Evolutionary conservation across 1,284 basidiomycete species (phyloP), one percentile per base, ranked within the genome.

Genomic region (Pterula multifida): DNA sequence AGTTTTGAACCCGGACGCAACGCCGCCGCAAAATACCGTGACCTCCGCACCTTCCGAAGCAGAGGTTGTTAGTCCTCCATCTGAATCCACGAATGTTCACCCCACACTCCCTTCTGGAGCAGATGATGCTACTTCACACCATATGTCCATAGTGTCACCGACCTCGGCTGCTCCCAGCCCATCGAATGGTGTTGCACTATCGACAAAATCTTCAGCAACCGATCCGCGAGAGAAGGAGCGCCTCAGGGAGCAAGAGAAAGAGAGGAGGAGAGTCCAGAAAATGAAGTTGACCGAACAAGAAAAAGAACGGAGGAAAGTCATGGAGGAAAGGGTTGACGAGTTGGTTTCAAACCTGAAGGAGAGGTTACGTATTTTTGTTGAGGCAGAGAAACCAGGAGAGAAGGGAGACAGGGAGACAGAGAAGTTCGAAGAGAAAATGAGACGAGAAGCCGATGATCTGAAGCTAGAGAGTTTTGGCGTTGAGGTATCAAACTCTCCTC

Each of bases 391-490:
- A 50, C 94, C 95, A 1, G 94, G 93, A 4, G 89, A 81, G 19
- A 78, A 79, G 55, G 83, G 87, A 52, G 95, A 98, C 62, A 69
- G 81, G 0, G 95, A 98, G 69, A 90, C 88, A 3, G 65, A 67
- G 52, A 72, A 74, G 19, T 95, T 94, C 61, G 82, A 88, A 64
- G 72, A 75, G 49, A 81, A 76, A 65, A 90, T 97, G 65, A 76
- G 69, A 61, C 72, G 78, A 44, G 96, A 99, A 66, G 92, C 91
- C 1, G 92, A 97, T 56, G 96, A 99, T 69, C 66, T 99, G 60
- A 98, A 98, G 72, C 69, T 98, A 52, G 96, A 99, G 71, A 95
- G 91, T 57, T 99, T 99, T 65, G 96, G 96, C 51, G 84, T 98
- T 39, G 95, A 98, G 78, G 85, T 94, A 56, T 52, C 45, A 17